These are phyloP conservation scores for Medicago arabica DNA, from an alignment of 306 rosid genomes.

Conservation along the genomic window DNA sequence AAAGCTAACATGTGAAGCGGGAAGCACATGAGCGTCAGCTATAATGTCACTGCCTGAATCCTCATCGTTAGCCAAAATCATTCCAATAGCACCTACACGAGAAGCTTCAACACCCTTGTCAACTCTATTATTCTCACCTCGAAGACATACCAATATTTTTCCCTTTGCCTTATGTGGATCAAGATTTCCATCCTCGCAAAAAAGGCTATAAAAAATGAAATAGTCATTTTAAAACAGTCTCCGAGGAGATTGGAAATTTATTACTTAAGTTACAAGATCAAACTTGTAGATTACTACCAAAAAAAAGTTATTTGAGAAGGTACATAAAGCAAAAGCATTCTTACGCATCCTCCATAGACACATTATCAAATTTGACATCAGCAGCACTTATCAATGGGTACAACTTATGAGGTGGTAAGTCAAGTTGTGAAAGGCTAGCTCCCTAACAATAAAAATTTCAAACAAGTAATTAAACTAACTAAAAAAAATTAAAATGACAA, in stretches of 20 bases:
- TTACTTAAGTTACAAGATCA: no score
- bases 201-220: conserved; percentile 40
- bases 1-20: conserved; percentile 54
- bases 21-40: conserved; percentile 58
- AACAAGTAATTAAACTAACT: background rate
- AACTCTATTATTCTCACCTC: conserved; percentile 43
- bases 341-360: conserved; percentile 29
- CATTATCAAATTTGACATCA: conserved; percentile 39
- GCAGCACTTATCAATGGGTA: conserved; percentile 55
- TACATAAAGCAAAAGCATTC: conserved; percentile 6
- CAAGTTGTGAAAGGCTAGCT: conserved; percentile 53
- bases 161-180: conserved; percentile 64
- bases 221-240: no score
- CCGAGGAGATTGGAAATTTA: no score
- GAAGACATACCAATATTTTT: conserved; percentile 65
- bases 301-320: background rate
- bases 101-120: conserved; percentile 50
- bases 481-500: background rate
- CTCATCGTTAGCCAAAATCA: conserved; percentile 58
- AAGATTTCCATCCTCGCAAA: conserved; percentile 49
- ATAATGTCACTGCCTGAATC: background rate
- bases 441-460: conserved; percentile 50
- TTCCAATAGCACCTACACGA: conserved; percentile 65
- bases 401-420: conserved; percentile 48
- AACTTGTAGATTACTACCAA: background rate